These are phyloP conservation scores for Debaryomycetaceae sp. DNA, from an alignment of 1,139 yeast species.

Conservation along the genomic window DNA sequence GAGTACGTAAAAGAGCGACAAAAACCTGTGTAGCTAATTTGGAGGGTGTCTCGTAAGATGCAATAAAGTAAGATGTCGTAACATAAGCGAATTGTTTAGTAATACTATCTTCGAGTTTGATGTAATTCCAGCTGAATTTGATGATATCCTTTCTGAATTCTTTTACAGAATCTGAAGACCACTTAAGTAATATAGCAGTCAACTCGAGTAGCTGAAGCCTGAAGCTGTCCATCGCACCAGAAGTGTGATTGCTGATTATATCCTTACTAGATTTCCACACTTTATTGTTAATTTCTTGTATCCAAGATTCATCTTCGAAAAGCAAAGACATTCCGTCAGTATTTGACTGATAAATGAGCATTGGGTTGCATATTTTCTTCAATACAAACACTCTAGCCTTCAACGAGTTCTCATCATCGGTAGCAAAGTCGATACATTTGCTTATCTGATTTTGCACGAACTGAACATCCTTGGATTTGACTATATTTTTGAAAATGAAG, in stretches of 20 bases:
- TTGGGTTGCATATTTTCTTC: slow-evolving; percentile 63
- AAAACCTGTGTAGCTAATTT: slow-evolving; percentile 89
- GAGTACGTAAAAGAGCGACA: slow-evolving; percentile 82
- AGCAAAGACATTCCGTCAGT: slow-evolving; percentile 49
- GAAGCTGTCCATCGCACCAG: slow-evolving; percentile 73
- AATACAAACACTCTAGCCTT: slow-evolving; percentile 63
- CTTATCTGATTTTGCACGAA: slow-evolving; percentile 51
- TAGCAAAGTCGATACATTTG: slow-evolving; percentile 48
- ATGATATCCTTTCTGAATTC: slow-evolving; percentile 82
- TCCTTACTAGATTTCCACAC: slow-evolving; percentile 72
- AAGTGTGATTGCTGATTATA: slow-evolving; percentile 52
- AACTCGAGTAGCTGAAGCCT: slow-evolving; percentile 77
- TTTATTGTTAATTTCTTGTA: slow-evolving; percentile 55
- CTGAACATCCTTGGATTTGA: slow-evolving; percentile 46
- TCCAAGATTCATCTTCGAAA: slow-evolving; percentile 52
- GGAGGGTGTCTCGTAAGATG: slow-evolving; percentile 85
- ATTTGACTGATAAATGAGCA: slow-evolving; percentile 61
- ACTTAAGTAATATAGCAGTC: slow-evolving; percentile 72
- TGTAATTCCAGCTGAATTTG: slow-evolving; percentile 92
- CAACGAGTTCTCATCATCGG: slow-evolving; percentile 38
- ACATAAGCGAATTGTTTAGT: slow-evolving; percentile 94
- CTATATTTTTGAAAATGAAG: slow-evolving; percentile 56
- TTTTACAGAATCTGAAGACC: slow-evolving; percentile 58
- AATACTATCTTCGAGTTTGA: slow-evolving; percentile 83
- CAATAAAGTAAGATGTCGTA: slow-evolving; percentile 80